These are phyloP conservation scores for Quercus wislizeni DNA, from an alignment of 306 rosid genomes.

Conservation along the genomic window DNA sequence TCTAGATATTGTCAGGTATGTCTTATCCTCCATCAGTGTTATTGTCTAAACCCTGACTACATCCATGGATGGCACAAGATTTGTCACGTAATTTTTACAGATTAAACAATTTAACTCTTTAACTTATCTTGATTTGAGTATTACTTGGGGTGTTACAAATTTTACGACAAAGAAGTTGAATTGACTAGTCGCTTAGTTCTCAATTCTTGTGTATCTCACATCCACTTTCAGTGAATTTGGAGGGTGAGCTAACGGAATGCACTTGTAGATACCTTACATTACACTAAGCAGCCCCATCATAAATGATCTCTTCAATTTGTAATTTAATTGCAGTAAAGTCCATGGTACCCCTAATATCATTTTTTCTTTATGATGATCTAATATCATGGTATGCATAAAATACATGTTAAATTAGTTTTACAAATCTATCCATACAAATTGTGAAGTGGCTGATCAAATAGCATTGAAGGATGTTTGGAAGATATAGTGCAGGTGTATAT, in stretches of 20 bases:
- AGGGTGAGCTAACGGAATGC: too few species aligned
- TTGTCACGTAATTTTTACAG: neutral
- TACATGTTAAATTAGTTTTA: neutral
- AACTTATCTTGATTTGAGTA: neutral
- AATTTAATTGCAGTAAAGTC: too few species aligned
- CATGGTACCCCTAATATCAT: too few species aligned
- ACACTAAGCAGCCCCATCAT: too few species aligned
- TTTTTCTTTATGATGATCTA: too few species aligned
- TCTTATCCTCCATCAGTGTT: neutral
- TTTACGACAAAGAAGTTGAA: neutral
- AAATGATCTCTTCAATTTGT: too few species aligned
- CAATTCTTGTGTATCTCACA: neutral
- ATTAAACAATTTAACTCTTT: neutral
- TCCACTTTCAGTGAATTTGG: too few species aligned
- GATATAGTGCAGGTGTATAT: neutral
- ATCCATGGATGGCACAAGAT: neutral
- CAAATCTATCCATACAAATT: neutral
- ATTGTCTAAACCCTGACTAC: neutral
- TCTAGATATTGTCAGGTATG: neutral
- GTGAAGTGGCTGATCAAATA: neutral
- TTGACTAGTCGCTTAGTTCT: too few species aligned
- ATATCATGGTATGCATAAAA: neutral
- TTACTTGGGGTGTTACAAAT: neutral
- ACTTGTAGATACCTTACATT: too few species aligned
- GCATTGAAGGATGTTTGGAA: neutral